Conservation (phyloP, 768 basidiomycete species). For the Lactarius quietus region DNA sequence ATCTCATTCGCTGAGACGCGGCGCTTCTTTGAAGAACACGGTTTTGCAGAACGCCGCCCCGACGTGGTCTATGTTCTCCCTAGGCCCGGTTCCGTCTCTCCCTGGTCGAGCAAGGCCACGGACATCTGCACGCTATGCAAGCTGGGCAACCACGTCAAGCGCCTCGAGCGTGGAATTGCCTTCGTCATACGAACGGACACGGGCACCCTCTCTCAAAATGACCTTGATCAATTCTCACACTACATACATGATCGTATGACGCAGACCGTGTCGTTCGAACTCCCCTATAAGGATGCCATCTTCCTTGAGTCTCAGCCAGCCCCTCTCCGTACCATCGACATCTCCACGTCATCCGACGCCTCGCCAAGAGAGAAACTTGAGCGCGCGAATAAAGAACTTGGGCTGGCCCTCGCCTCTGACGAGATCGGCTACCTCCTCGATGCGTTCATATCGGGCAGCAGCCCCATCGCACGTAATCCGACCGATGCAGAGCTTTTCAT, state of each 20-base stretch:
- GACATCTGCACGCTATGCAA: conserved; percentile 90
- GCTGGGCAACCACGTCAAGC: conserved; percentile 63
- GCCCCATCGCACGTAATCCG: conserved; percentile 74
- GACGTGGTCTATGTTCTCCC: conserved; percentile 74
- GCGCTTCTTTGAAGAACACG: conserved; percentile 32
- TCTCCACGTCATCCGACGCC: conserved; percentile 37
- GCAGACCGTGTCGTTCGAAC: conserved; percentile 58
- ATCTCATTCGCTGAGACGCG: conserved; percentile 46
- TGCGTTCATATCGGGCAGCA: conserved; percentile 72
- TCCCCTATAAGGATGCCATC: conserved; percentile 55
- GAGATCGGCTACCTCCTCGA: conserved; percentile 89
- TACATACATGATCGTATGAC: conserved; percentile 97
- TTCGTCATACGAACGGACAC: conserved; percentile 56
- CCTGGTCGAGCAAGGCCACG: conserved; percentile 99
- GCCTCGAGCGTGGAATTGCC: conserved; percentile 81
- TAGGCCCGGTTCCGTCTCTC: conserved; percentile 87
- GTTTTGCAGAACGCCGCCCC: conserved; percentile 30
- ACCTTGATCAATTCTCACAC: conserved; percentile 56
- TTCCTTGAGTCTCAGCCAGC: conserved; percentile 61
- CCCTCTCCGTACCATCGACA: conserved; percentile 68
- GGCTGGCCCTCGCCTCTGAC: conserved; percentile 83
- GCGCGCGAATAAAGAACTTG: conserved; percentile 76
- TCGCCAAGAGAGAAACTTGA: conserved; percentile 62
- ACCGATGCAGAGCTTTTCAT: conserved; percentile 99
- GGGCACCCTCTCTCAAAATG: conserved; percentile 40